Evolutionary conservation across 257 asterid species (phyloP), one percentile per base, ranked within the genome.

Genomic region (Petrea volubilis): DNA sequence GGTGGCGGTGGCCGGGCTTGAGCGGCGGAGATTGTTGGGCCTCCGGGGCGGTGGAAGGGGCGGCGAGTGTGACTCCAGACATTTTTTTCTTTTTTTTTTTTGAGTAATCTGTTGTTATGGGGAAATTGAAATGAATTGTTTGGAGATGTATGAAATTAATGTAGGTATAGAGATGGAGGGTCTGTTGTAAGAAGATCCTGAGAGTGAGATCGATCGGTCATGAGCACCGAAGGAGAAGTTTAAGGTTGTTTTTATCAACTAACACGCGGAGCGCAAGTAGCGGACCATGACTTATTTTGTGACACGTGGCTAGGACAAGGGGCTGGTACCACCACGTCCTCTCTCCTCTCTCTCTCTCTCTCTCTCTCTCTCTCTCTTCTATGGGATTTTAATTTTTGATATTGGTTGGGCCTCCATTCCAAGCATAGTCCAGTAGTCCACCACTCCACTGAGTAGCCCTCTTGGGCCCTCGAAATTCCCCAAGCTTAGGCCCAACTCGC

Each of bases 61-160:
- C 82, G 31, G 90, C 92, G 8, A 85, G 78, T 21, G 96, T 63
- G 47, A 67, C 90, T 44, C 90, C 93, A 0, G 94, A 89, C 96
- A 90, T 86, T 21, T 60, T 80, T 28, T 14, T 14, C 20, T 9
- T 5, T 3, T 7, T 2, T 41, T 41, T 13, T 7, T 10, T 1
- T 0, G 6, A 44, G 5, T 13, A 14, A 13, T 44, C 6, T 3
- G 12, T 44, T 44, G 18, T 38, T 38, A 12, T 2, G 20, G 51
- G 18, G 5, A 44, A n/a, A 44, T 44, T 3, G 51, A 14, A 14
- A 6, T 0, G 3, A 44, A 44, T 1, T 44, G 20, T 44, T 44
- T 13, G 51, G 3, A 44, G 51, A n/a, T 44, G 14, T 4, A 44
- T 17, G 5, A 38, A 38, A 31, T 31, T 3, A 38, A 38, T 4